phyloP scores from a whole-genome alignment of 2,329 filamentous ascomycete species.

The Claviceps africana region DNA sequence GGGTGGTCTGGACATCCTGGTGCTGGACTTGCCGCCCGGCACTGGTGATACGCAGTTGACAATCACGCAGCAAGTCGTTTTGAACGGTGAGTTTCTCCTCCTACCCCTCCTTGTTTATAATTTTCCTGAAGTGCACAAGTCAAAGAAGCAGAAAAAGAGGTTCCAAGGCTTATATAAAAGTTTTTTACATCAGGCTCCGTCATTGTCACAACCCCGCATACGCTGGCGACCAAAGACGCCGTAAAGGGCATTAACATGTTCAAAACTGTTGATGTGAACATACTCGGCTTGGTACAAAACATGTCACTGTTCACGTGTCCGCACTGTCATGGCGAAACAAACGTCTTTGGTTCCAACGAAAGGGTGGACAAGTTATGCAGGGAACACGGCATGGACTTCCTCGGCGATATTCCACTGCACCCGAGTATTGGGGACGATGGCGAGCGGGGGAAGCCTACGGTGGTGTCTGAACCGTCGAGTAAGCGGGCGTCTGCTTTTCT shows the following conservation, averaged over 20 bases:
- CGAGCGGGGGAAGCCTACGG: conserved; percentile 75
- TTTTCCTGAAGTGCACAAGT: no score
- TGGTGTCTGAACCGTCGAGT: conserved; percentile 72
- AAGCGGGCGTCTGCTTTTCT: conserved; percentile 59
- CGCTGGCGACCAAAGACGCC: conserved; percentile 82
- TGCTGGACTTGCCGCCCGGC: conserved; percentile 83
- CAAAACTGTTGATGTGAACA: conserved; percentile 63
- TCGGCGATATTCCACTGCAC: conserved; percentile 83
- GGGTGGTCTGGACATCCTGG: conserved; percentile 75
- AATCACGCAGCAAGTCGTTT: conserved; percentile 86
- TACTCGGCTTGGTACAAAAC: conserved; percentile 82
- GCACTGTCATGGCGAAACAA: conserved; percentile 58
- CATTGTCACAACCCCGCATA: conserved; percentile 87
- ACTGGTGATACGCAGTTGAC: conserved; percentile 93
- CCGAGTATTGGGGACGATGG: conserved; percentile 76
- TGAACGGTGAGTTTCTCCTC: conserved; percentile 49
- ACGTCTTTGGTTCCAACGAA: conserved; percentile 57
- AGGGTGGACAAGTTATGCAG: conserved; percentile 55
- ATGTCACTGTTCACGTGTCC: conserved; percentile 80
- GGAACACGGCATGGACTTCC: conserved; percentile 59
- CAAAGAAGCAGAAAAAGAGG: background rate
- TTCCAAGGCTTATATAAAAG: background rate
- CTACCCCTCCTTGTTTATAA: background rate
- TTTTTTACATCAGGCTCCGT: conserved; percentile 55
- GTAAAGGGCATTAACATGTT: conserved; percentile 90